phyloP scores from a whole-genome alignment of 2,329 filamentous ascomycete species.

The Aspergillus novofumigatus region DNA sequence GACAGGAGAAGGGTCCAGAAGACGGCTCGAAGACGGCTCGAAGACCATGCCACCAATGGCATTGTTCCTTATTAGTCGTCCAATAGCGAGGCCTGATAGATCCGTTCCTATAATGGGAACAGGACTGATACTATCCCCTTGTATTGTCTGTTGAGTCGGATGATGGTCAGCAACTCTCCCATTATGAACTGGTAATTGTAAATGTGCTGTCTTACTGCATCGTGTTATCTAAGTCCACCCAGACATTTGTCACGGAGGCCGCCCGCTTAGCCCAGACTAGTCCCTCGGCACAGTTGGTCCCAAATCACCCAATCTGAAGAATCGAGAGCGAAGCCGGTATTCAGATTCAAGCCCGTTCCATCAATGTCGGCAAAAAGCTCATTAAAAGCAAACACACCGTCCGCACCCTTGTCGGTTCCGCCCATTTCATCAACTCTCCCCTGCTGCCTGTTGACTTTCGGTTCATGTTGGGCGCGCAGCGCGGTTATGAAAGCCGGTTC shows the following conservation, averaged over 20 bases:
- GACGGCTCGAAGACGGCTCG: constrained; percentile 8
- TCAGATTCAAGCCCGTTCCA: not conserved
- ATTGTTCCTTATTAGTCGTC: constrained; percentile 6
- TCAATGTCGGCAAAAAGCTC: not conserved
- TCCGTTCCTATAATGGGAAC: not conserved
- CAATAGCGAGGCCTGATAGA: constrained; percentile 2
- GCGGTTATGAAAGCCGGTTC: constrained; percentile 11
- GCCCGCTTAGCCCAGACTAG: not conserved
- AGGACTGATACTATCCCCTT: not conserved
- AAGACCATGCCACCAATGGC: constrained; percentile 7
- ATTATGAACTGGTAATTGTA: not conserved
- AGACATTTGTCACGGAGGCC: no score
- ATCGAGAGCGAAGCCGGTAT: not conserved
- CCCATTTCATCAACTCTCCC: not conserved
- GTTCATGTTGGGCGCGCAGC: constrained; percentile 4
- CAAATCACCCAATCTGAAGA: not conserved
- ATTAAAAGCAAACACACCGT: not conserved
- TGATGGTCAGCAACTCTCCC: not conserved
- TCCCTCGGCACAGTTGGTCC: not conserved
- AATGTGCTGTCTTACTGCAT: not conserved
- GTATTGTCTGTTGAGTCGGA: not conserved
- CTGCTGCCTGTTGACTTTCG: not conserved
- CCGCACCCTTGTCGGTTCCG: not conserved
- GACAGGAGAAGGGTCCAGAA: not conserved
- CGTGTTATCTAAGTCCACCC: no score